Base-by-base conservation (phyloP, 495 filamentous ascomycete species). In the Penicillium odoratum region DNA sequence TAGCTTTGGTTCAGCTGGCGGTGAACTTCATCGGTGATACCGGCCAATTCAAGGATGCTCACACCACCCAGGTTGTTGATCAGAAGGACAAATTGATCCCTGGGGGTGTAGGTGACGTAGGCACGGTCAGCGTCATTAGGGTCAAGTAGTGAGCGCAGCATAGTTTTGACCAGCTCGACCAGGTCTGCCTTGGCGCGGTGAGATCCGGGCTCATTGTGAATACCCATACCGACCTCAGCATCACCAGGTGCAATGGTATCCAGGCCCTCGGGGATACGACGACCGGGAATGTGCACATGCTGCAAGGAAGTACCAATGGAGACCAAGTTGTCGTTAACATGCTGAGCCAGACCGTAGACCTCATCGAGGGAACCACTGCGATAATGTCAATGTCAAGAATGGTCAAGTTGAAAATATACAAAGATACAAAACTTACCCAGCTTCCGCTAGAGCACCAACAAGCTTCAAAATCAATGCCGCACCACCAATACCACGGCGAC, bases 141-240 rank as follows among this genome's bases (percentile, higher is more conserved):
- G 66, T 95, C 89, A 51, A 98, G 79, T 59, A 98, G 75, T 68
- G 96, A 90, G 52, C 72, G 73, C 29, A 98, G 79, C 90, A 98
- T 94, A 44, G 74, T 88, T 58, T 78, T 73, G 45, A 97, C 88
- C 49, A 96, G 75, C 59, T 85, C 83, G 3, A 83, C 80, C 21
- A 98, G 76, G 59, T 85, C 79, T 5, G 86, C 78, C 58, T 85
- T 88, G 47, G 79, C 69, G 46, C 88, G 81, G 64, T 87, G 89
- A 13, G 85, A 93, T 1, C 94, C 94, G 1, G 90, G 84, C 73
- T 98, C 94, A 68, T 98, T 98, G 72, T 98, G 94, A 70, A 98
- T 97, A 10, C 94, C 94, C 94, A 98, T 98, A 7, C 94, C 94
- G 62, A 98, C 81, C 77, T 98, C 94, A 21, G 96, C 86, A 76